Conservation (phyloP, 2,329 filamentous ascomycete species). For the Dryadomyces quercus-mongolicae region DNA sequence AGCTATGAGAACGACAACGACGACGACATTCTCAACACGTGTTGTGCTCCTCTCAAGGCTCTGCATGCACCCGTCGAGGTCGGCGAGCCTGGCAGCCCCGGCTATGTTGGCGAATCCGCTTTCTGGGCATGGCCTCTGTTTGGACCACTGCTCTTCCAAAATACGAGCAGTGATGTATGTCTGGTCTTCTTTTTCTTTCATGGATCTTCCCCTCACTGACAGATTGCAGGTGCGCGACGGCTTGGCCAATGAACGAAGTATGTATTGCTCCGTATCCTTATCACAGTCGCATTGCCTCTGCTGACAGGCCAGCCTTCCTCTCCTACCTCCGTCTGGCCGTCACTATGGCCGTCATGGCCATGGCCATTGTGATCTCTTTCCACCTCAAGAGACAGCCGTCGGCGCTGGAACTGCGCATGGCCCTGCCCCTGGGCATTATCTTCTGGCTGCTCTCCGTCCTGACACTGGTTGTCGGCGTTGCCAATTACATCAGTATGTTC, state of each 20-base stretch:
- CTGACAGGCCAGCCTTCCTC: conserved; percentile 49
- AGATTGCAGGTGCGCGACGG: conserved; percentile 42
- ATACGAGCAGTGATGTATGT: conserved; percentile 56
- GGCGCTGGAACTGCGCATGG: conserved; percentile 59
- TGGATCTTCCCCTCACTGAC: conserved; percentile 9
- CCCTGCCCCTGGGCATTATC: conserved; percentile 70
- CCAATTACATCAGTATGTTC: conserved; percentile 68
- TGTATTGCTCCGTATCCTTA: conserved; percentile 7
- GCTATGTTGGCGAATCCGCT: conserved; percentile 20
- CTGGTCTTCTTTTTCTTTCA: rapidly evolving
- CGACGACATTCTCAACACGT: not conserved
- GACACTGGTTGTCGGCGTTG: conserved; percentile 66
- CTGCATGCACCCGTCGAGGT: conserved; percentile 32
- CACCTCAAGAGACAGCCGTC: conserved; percentile 69
- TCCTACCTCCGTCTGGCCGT: conserved; percentile 82
- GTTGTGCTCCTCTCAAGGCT: conserved; percentile 24
- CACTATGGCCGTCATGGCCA: conserved; percentile 80
- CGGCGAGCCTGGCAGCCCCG: conserved; percentile 18
- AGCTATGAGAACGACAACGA: not conserved
- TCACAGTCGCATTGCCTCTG: not conserved
- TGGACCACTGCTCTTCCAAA: conserved; percentile 60
- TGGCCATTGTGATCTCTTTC: conserved; percentile 88
- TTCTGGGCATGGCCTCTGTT: conserved; percentile 53
- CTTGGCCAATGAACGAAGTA: conserved; percentile 66
- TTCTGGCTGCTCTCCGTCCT: conserved; percentile 76